Conservation (phyloP, 192 early-diverging fungal species). For the Coemansia sp. region DNA sequence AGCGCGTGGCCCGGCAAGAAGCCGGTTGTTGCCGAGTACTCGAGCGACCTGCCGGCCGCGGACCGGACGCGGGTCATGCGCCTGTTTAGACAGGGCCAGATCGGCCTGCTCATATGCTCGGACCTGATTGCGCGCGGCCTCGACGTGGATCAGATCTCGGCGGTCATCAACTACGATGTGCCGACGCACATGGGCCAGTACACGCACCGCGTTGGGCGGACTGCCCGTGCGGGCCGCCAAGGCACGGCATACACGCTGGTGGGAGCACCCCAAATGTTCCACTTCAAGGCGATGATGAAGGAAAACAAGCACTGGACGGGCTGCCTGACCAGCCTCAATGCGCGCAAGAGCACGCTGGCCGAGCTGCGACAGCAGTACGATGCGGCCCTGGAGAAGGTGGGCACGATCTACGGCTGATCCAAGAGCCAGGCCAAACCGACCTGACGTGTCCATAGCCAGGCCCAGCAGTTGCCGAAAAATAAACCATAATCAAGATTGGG, state of each 20-base stretch:
- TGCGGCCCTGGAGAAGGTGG: slow-evolving; percentile 21
- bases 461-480: too few species aligned
- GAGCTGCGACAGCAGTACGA: slow-evolving; percentile 26
- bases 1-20: slow-evolving; percentile 11
- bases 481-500: too few species aligned
- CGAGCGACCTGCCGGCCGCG: slow-evolving; percentile 61
- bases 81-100: slow-evolving; percentile 61
- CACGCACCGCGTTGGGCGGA: slow-evolving; percentile 89
- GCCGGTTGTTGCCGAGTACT: slow-evolving; percentile 60
- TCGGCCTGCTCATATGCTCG: slow-evolving; percentile 72
- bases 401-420: slow-evolving; percentile 15
- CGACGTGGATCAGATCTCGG: slow-evolving; percentile 72
- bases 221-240: slow-evolving; percentile 80
- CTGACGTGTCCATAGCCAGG: too few species aligned
- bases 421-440: too few species aligned
- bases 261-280: slow-evolving; percentile 58
- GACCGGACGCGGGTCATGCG: slow-evolving; percentile 59
- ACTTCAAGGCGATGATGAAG: slow-evolving; percentile 69
- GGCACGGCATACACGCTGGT: slow-evolving; percentile 74
- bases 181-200: slow-evolving; percentile 79
- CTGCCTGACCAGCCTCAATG: slow-evolving; percentile 51
- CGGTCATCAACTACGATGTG: slow-evolving; percentile 84
- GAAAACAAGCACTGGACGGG: slow-evolving; percentile 56
- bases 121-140: slow-evolving; percentile 87
- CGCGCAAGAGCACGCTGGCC: slow-evolving; percentile 40